These are phyloP conservation scores for Picea abies DNA, from an alignment of 83 land plant species.

Conservation along the genomic window DNA sequence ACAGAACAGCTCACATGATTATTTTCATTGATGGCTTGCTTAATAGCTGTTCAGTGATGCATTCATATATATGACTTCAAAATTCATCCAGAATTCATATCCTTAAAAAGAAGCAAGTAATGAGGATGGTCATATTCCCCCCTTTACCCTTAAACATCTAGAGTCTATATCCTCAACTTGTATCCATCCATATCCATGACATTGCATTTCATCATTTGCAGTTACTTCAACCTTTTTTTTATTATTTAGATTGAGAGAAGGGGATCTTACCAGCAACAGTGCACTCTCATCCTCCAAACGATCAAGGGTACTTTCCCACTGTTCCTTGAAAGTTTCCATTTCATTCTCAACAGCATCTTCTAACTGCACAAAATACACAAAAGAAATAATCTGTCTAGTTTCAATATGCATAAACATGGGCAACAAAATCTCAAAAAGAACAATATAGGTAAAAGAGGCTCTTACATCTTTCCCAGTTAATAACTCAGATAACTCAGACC, in stretches of 20 bases:
- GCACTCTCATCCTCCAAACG: conserved; percentile 78
- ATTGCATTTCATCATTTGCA: no score
- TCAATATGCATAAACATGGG: conserved; percentile 10
- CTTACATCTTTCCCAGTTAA: conserved; percentile 74
- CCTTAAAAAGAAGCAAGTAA: no score
- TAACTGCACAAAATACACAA: conserved; percentile 49
- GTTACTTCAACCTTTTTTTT: not conserved
- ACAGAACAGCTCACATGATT: not conserved
- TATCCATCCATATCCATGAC: no score
- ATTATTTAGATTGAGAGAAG: not conserved
- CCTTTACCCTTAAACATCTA: no score
- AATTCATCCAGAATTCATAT: no score
- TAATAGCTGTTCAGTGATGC: not conserved
- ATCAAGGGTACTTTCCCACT: conserved; percentile 75
- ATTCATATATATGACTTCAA: not conserved
- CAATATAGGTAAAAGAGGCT: conserved; percentile 1
- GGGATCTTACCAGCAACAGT: conserved; percentile 67
- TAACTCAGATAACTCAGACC: conserved; percentile 69
- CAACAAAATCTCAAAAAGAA: not conserved
- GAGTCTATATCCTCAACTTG: no score
- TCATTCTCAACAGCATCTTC: conserved; percentile 82
- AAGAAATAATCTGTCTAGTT: not conserved
- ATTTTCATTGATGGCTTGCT: not conserved
- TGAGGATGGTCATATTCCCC: no score
- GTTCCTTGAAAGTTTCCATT: conserved; percentile 65